These are phyloP conservation scores for Cordyceps sp. DNA, from an alignment of 2,329 filamentous ascomycete genomes.

Conservation along the genomic window DNA sequence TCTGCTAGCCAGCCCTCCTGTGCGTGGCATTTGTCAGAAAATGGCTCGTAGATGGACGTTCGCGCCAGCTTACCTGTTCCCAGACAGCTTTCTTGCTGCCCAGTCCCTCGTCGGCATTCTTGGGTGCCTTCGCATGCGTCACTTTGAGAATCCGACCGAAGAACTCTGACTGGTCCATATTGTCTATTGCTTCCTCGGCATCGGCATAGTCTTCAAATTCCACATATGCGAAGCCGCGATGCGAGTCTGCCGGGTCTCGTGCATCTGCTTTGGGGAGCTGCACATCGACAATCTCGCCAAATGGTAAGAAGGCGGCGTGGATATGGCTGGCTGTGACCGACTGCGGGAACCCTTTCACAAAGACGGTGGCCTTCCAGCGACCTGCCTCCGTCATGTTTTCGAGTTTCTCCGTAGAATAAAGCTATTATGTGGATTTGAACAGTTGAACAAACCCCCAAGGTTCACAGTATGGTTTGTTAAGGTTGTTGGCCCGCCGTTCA, in stretches of 20 bases:
- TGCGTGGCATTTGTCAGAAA: neutral
- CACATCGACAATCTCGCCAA: constrained; percentile 88
- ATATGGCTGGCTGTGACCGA: constrained; percentile 60
- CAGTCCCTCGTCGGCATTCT: constrained; percentile 71
- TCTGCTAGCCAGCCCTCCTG: constrained; percentile 90
- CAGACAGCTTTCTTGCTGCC: constrained; percentile 90
- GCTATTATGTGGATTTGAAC: no score
- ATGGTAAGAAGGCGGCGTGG: constrained; percentile 86
- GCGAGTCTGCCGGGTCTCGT: constrained; percentile 59
- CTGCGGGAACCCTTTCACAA: constrained; percentile 76
- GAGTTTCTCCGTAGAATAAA: neutral
- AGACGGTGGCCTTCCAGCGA: constrained; percentile 80
- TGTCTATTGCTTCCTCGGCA: constrained; percentile 90
- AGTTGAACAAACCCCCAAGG: no score
- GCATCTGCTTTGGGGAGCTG: constrained; percentile 77
- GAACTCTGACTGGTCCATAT: constrained; percentile 95
- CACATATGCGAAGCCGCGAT: constrained; percentile 91
- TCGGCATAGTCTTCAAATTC: constrained; percentile 80
- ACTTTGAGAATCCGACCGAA: constrained; percentile 89
- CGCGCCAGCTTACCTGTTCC: constrained; percentile 62
- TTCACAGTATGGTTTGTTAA: no score
- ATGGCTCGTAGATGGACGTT: neutral
- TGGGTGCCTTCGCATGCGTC: constrained; percentile 78
- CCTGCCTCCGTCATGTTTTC: constrained; percentile 59
- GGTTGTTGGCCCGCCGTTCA: no score